A percentile compares a stretch with the other conserved stretches of the same genome.
phyloP scores from a whole-genome alignment of 495 filamentous ascomycete species.

The Aspergillus saccharolyticus region DNA sequence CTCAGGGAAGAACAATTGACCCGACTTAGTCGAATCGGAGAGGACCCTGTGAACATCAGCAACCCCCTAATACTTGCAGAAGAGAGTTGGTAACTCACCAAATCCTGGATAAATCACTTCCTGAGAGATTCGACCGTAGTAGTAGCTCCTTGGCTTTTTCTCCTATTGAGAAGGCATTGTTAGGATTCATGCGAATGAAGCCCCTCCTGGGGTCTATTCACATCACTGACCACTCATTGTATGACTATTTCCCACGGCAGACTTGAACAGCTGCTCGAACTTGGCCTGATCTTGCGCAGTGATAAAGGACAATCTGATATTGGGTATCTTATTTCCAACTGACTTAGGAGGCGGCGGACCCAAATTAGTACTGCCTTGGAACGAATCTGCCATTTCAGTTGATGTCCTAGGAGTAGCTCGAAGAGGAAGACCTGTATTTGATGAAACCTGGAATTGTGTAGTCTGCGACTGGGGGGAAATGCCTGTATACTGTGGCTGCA shows the following conservation, averaged over 20 bases:
- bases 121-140: constrained; percentile 78
- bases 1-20: constrained; percentile 94
- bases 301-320: constrained; percentile 90
- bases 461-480: constrained; percentile 37
- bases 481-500: constrained; percentile 39
- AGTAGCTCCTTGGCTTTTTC: constrained; percentile 88
- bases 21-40: constrained; percentile 95
- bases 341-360: constrained; percentile 52
- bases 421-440: constrained; percentile 38
- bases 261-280: constrained; percentile 98
- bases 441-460: constrained; percentile 46
- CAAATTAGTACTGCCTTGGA: constrained; percentile 44
- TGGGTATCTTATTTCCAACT: constrained; percentile 70
- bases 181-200: constrained; percentile 11
- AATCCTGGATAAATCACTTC: constrained; percentile 76
- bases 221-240: constrained; percentile 67
- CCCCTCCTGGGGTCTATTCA: background rate
- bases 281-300: constrained; percentile 93
- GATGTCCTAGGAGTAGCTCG: constrained; percentile 58
- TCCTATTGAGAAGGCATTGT: constrained; percentile 34
- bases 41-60: constrained; percentile 58
- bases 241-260: constrained; percentile 79
- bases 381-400: constrained; percentile 79
- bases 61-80: background rate
- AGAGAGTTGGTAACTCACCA: constrained; percentile 53